Evolutionary conservation across 306 rosid genomes (phyloP), one percentile per base, ranked within the genome.

Genomic region (Cucumis cinereus): DNA sequence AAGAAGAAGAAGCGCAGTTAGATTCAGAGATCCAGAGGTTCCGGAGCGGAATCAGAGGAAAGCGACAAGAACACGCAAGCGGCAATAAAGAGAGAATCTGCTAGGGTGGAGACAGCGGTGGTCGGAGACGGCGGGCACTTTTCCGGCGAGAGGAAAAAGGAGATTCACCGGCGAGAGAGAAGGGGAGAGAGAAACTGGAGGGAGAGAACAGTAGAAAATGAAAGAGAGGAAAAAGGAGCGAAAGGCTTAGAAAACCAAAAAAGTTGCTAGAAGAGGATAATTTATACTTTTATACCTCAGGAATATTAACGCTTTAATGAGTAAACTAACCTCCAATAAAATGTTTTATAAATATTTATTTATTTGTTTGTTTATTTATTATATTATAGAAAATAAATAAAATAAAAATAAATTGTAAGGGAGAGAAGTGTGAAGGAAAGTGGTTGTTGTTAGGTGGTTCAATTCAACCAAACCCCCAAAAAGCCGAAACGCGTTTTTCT

Each of bases 361-460:
- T 52, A 16, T 7, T 43, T 47, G 4, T 17, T 22, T 61, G 35
- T 30, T 30, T 30, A 30, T 30, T 3, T 30, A 30, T 30, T 30
- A 3, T 35, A 26, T 24, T 30, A 63, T 36, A n/a, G 49, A 63
- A 33, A 6, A 77, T 14, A 45, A 35, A 50, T 12, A 14, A 49
- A 49, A 12, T 3, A 28, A 2, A 54, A 5, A n/a, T n/a, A 28
- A 16, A 33, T 6, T 61, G 17, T 4, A 43, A 35, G 47, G 71
- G 43, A n/a, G 19, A 72, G 76, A 50, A 50, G 60, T 77, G 85
- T 80, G 81, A 80, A 76, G 77, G 73, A 57, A 67, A 77, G 93
- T 73, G 91, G 96, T 84, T 78, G 97, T 92, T 89, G 97, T 89
- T 90, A 86, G 97, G 95, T 90, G 80, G 97, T 90, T 94, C 97